phyloP scores from a whole-genome alignment of 495 filamentous ascomycete species.

The Penicillium antarcticum region DNA sequence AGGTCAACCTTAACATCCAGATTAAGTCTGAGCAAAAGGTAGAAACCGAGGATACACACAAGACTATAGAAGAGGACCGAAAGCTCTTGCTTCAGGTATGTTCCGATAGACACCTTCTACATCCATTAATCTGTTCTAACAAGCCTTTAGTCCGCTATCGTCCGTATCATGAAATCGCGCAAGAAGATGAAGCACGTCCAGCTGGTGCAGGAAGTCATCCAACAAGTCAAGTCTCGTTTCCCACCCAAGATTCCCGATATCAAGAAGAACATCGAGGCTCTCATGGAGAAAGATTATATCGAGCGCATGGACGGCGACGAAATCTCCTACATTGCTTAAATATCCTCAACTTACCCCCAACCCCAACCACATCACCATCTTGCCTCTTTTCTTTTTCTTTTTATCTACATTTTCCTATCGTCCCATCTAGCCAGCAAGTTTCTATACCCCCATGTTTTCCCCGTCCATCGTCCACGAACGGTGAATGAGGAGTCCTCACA shows the following conservation, averaged over 20 bases:
- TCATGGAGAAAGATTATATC: conserved; percentile 98
- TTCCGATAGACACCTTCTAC: conserved; percentile 13
- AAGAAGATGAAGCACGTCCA: conserved; percentile 97
- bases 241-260: conserved; percentile 90
- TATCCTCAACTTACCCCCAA: background rate
- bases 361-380: background rate
- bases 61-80: conserved; percentile 97
- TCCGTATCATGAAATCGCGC: conserved; percentile 98
- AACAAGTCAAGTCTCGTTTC: conserved; percentile 92
- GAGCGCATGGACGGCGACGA: conserved; percentile 94
- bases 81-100: conserved; percentile 95
- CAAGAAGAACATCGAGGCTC: conserved; percentile 98
- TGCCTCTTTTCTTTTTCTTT: conserved; percentile 4
- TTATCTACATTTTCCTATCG: conserved; percentile 10
- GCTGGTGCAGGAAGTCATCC: conserved; percentile 90
- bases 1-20: conserved; percentile 91
- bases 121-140: conserved; percentile 17
- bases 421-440: background rate
- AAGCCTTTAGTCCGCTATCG: conserved; percentile 78
- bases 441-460: background rate
- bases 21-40: conserved; percentile 95
- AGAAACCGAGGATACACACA: conserved; percentile 94
- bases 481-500: background rate
- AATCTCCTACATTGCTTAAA: conserved; percentile 81
- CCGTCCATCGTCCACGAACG: background rate